phyloP scores from a whole-genome alignment of 805 yeast genomes.

The Candida sanyiensis region DNA sequence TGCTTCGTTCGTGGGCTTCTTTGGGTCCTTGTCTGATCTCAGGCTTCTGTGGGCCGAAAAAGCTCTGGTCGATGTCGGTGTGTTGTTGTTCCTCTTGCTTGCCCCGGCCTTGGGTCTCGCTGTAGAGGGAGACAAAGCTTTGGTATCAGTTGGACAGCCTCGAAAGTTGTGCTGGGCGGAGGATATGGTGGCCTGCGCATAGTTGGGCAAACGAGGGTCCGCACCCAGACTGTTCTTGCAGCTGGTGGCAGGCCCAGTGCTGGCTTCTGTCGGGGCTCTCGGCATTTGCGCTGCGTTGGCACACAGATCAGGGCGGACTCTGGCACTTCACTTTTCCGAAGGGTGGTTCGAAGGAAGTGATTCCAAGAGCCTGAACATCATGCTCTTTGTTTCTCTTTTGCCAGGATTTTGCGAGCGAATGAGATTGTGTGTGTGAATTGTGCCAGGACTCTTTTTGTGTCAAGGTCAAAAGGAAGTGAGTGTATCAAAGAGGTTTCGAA shows the following conservation, averaged over 20 bases:
- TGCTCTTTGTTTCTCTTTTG: background rate
- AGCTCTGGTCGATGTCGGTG: constrained; percentile 1
- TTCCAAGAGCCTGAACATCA: background rate
- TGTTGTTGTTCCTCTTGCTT: background rate
- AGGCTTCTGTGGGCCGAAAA: constrained; percentile 1
- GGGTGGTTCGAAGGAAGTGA: too few relatives aligned
- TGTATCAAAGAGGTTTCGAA: background rate
- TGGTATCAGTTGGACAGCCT: background rate
- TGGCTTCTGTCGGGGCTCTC: too few relatives aligned
- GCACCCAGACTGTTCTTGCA: background rate
- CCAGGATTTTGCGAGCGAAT: background rate
- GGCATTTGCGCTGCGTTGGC: too few relatives aligned
- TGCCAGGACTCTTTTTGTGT: constrained; percentile 3
- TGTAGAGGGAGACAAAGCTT: background rate
- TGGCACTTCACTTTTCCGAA: too few relatives aligned
- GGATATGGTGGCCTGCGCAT: constrained; percentile 22
- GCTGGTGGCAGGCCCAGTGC: background rate
- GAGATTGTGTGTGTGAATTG: background rate
- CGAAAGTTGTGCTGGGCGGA: constrained; percentile 8
- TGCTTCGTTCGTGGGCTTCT: background rate
- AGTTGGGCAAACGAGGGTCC: constrained; percentile 14
- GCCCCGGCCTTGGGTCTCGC: constrained; percentile 5
- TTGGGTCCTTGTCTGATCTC: background rate
- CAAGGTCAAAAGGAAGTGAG: background rate
- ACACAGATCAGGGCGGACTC: too few relatives aligned